Base-by-base conservation (phyloP, 2,329 filamentous ascomycete genomes). In the Elsinoe fawcettii region DNA sequence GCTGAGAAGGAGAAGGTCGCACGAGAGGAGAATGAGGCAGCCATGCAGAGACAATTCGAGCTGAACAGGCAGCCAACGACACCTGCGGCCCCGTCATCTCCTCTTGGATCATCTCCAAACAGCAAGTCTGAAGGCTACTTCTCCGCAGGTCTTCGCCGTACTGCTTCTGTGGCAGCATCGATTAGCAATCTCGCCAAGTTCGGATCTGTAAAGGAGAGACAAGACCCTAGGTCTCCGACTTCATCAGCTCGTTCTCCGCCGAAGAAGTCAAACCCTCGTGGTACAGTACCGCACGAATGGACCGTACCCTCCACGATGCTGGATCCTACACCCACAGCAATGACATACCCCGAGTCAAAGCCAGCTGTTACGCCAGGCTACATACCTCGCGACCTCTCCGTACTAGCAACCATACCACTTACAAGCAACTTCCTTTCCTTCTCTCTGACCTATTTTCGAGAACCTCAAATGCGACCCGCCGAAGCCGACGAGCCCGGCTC, bases 401-500 rank as follows among this genome's bases (percentile, higher is more conserved):
- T 82, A 55, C 64, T 76, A 8, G 86, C 88, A 1, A 72, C 71
- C 11, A 79, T 97, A 25, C 93, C 93, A 1, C 71, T 99, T 16
- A 80, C 81, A 59, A 96, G 90, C 69, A 85, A 80, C 7, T 95
- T 97, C 71, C 79, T 96, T 61, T 89, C 96, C 62, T 99, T 92
- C 91, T 96, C 91, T 3, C 90, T 93, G 44, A 92, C 84, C 71
- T 97, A 99, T 70, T 99, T 97, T 78, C 88, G 91, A 27, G 91
- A 97, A 70, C 93, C 93, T 30, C 93, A 99, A 72, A 97, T 99
- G 93, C 95, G 93, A 68, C 86, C 90, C 2, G 91, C 88, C 58
- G 93, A 99, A 69, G 88, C 91, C 22, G 93, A 99, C 65, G 93
- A 99, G 68, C 93, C 93, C 12, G 93, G 93, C 32, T 96, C 90